A percentile compares a stretch with the other conserved stretches of the same genome.
These are phyloP conservation scores for Harrya chromipes DNA, from an alignment of 768 basidiomycete species.

Conservation along the genomic window DNA sequence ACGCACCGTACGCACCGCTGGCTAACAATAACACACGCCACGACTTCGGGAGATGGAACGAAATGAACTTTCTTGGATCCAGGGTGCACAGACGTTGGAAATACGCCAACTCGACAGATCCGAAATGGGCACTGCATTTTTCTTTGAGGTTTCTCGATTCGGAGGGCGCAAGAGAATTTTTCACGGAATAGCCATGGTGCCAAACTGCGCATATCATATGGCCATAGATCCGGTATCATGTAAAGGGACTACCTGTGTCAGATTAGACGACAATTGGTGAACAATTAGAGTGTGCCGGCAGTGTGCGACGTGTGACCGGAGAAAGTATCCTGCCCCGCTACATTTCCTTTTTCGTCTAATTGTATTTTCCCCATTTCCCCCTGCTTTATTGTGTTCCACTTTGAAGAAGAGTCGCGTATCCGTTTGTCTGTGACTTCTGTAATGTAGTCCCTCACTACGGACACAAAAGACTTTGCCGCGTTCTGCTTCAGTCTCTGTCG, in stretches of 20 bases:
- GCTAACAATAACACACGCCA: slow-evolving; percentile 20
- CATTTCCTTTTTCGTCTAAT: slow-evolving; percentile 36
- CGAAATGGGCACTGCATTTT: slow-evolving; percentile 16
- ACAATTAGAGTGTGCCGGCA: slow-evolving; percentile 32
- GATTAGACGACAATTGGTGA: slow-evolving; percentile 16
- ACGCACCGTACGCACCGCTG: slow-evolving; percentile 8
- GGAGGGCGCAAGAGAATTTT: slow-evolving; percentile 24
- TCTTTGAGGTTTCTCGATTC: slow-evolving; percentile 34
- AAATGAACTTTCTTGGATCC: slow-evolving; percentile 8
- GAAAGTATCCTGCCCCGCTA: slow-evolving; percentile 8
- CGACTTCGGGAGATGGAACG: slow-evolving; percentile 10
- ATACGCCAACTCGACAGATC: slow-evolving; percentile 7
- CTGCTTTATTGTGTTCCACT: slow-evolving; percentile 33
- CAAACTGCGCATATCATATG: slow-evolving; percentile 1
- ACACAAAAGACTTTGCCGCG: slow-evolving; percentile 34
- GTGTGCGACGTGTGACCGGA: slow-evolving; percentile 21
- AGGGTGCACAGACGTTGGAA: slow-evolving; percentile 2
- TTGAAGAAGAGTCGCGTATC: slow-evolving; percentile 22
- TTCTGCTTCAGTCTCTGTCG: slow-evolving; percentile 12
- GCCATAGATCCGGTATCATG: slow-evolving; percentile 25
- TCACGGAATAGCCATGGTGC: slow-evolving; percentile 14
- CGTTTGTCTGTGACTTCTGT: slow-evolving; percentile 23
- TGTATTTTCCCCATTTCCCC: slow-evolving; percentile 34
- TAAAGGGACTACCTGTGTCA: slow-evolving; percentile 13
- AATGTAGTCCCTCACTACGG: slow-evolving; percentile 34